phyloP scores from a whole-genome alignment of 352 stramenopile genomes.

The Sclerospora graminicola region DNA sequence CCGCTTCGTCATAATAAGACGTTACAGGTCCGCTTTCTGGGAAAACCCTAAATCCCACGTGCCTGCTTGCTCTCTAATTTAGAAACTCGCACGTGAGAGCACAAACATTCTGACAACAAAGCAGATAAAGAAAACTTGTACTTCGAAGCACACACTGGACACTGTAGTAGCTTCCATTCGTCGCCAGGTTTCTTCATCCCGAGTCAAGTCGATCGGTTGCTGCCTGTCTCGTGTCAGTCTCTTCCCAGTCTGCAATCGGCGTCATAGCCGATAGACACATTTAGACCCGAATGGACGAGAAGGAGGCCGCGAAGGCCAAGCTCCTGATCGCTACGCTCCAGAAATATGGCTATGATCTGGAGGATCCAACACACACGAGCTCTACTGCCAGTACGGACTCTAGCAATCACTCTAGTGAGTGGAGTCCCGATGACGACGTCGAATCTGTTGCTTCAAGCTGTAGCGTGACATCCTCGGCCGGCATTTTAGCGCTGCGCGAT shows the following conservation, averaged over 20 bases:
- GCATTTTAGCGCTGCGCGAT: slow-evolving; percentile 68
- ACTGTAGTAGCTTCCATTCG: slow-evolving; percentile 4
- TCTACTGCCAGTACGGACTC: slow-evolving; percentile 19
- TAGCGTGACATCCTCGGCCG: slow-evolving; percentile 30
- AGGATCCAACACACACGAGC: slow-evolving; percentile 20
- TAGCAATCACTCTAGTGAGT: slow-evolving; percentile 25
- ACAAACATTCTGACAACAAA: too few species aligned
- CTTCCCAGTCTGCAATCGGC: slow-evolving; percentile 10
- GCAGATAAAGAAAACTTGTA: too few species aligned
- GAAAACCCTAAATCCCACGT: too few species aligned
- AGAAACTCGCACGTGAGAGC: too few species aligned
- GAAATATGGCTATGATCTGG: slow-evolving; percentile 78
- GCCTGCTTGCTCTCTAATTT: too few species aligned
- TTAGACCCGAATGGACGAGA: slow-evolving; percentile 23
- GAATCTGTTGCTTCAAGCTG: slow-evolving; percentile 11
- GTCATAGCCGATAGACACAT: slow-evolving; percentile 3
- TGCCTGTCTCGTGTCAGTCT: slow-evolving; percentile 12
- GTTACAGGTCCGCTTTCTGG: too few species aligned
- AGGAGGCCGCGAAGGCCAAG: slow-evolving; percentile 49
- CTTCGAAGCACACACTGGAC: too few species aligned
- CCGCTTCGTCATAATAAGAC: too few species aligned
- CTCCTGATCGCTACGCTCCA: slow-evolving; percentile 74
- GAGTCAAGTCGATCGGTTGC: slow-evolving; percentile 6
- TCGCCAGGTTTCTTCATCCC: neutral
- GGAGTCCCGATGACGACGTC: slow-evolving; percentile 24